These are phyloP conservation scores for Cyclospora cayetanensis DNA, from an alignment of 169 alveolate species.

Conservation along the genomic window DNA sequence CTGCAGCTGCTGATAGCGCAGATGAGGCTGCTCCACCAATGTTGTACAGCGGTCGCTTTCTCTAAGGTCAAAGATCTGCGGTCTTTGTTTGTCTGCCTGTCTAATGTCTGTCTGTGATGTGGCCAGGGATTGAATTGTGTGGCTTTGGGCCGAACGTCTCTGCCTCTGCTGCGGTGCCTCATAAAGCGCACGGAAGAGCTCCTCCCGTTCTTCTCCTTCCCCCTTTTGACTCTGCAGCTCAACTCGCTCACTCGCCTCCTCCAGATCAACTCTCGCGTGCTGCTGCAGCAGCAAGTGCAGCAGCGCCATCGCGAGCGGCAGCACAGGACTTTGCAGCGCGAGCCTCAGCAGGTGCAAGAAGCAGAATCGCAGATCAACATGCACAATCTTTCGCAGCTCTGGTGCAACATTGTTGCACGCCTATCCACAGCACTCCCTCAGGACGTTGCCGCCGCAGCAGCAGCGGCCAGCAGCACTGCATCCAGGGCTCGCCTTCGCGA, in stretches of 20 bases:
- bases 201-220: conserved; percentile 1
- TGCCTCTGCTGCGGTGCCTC: background rate
- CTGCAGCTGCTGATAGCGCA: background rate
- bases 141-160: background rate
- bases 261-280: background rate
- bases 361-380: background rate
- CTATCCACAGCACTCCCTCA: background rate
- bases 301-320: background rate
- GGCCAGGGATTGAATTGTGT: background rate
- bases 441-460: background rate
- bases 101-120: too few species aligned
- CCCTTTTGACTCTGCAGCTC: background rate
- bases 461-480: conserved; percentile 18
- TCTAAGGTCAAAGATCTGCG: background rate
- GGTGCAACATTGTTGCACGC: conserved; percentile 2
- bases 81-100: background rate
- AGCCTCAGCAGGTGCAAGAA: background rate
- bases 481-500: background rate
- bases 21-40: background rate
- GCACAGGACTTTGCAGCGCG: too few species aligned
- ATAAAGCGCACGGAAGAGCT: background rate
- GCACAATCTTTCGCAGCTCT: background rate
- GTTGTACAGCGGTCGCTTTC: background rate
- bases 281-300: background rate
- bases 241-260: background rate